Conservation (phyloP, 805 yeast genomes). For the Candida chilensis region DNA sequence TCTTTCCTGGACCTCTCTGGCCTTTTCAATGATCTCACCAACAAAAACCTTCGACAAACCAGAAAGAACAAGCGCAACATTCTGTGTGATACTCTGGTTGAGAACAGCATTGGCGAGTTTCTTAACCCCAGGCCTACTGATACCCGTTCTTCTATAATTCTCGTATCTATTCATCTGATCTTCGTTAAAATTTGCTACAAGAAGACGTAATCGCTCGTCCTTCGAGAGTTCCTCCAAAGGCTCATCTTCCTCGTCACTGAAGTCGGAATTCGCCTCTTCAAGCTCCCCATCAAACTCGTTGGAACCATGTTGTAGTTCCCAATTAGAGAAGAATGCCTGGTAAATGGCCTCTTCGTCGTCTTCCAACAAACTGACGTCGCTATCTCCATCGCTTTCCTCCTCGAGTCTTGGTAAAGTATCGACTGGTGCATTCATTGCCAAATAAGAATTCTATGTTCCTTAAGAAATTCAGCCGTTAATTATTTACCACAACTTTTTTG, state of each 20-base stretch:
- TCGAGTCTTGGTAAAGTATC: too few relatives aligned
- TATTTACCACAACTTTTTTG: too few relatives aligned
- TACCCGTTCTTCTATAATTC: constrained; percentile 66
- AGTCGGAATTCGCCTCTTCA: constrained; percentile 5
- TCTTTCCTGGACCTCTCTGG: constrained; percentile 59
- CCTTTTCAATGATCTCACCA: constrained; percentile 84
- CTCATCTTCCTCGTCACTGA: constrained; percentile 12
- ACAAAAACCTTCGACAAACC: constrained; percentile 84
- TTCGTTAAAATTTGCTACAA: constrained; percentile 67
- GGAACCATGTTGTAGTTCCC: constrained; percentile 6
- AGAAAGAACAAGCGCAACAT: constrained; percentile 71
- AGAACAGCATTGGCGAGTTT: constrained; percentile 71
- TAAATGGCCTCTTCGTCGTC: constrained; percentile 35
- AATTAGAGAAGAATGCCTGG: constrained; percentile 25
- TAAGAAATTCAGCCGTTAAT: too few relatives aligned
- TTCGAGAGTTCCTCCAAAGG: constrained; percentile 25
- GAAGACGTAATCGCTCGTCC: constrained; percentile 50
- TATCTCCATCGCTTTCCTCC: too few relatives aligned
- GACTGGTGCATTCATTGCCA: too few relatives aligned
- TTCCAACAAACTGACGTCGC: constrained; percentile 31
- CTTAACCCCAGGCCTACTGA: constrained; percentile 61
- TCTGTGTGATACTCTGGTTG: constrained; percentile 73
- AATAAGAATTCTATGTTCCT: too few relatives aligned
- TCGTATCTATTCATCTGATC: constrained; percentile 85
- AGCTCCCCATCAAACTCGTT: constrained; percentile 1